Base-by-base conservation (phyloP, 176 grass and related monocot species). In the Canna indica region DNA sequence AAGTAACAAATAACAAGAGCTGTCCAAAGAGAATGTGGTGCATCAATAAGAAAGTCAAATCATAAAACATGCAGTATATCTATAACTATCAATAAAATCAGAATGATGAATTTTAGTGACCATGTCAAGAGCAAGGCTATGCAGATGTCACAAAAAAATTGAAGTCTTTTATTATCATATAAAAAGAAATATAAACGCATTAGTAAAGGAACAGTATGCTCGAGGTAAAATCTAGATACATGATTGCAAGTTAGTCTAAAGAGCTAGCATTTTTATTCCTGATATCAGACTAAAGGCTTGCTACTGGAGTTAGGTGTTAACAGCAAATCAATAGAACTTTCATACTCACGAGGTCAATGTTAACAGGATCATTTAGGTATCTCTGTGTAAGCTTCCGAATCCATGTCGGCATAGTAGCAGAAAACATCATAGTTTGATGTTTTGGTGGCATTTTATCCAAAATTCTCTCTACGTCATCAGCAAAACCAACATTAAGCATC, bases 401-500 rank as follows among this genome's bases (percentile, higher is more conserved):
- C 95, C 95, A 99, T 32, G 72, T 62, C 16, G 95, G 95, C 95
- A 99, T 99, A 59, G 95, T 99, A 16, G 95, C 95, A 64, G 89
- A 94, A 75, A 99, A 99, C 95, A 99, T 99, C 84, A 99, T 79
- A 47, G 73, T 86, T 69, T 99, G 95, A 64, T 83, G 84, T 39
- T 94, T 48, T 0, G 34, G 13, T 32, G 95, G 90, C 56, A 99
- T 74, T 27, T 44, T 85, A 39, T 94, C 73, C 73, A 99, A 76
- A 71, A 99, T 99, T 64, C 17, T 77, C 78, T 99, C 95, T 25
- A 99, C 95, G 69, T 84, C 95, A 80, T 88, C 73, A 70, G 80
- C 95, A 88, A 99, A 99, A 25, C 95, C 95, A 12, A 99, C 95
- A 0, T 85, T 85, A 70, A 99, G 86, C 95, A 99, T 99, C 79